Evolutionary conservation across 2,329 filamentous ascomycete species (phyloP), one percentile per base, ranked within the genome.

Genomic region (Cercospora beticola): DNA sequence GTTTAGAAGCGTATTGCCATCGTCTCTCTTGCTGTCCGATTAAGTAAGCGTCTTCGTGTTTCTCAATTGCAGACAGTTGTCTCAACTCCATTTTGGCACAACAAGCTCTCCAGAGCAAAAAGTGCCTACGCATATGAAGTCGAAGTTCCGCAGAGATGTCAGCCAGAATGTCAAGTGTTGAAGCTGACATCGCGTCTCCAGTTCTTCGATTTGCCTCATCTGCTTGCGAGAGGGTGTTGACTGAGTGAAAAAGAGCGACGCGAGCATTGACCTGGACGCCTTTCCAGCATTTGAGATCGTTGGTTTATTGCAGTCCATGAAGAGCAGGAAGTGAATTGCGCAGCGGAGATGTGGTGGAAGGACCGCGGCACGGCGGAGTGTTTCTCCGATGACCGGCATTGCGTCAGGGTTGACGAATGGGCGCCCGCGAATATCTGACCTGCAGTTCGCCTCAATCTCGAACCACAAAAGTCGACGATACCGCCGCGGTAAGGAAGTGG

Each of bases 401-500:
- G 28, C 52, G 49, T 30, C 28, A 58, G 16, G 23, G 43, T 21
- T 31, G 33, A 52, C 62, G 49, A 64, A 64, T 64, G 49, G 40
- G 31, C 18, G 18, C 18, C 3, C 18, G 49, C 31, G 8, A 16
- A 58, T 26, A 33, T 43, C 40, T 56, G 49, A 56, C 49, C 52
- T 36, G 62, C 62, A 64, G 18, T 62, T 64, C 49, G 62, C 62
- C 62, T 58, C 52, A 23, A 43, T 58, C 62, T 58, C 31, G 62
- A 58, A 64, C 30, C 49, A 58, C 30, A 64, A 64, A 64, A 36
- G n/a, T 23, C 10, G 46, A 52, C 40, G 28, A 21, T 26, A 54
- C 28, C 54, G 31, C 43, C 43, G 30, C 49, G 36, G 21, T 54
- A 21, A 59, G 28, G 10, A 28, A 16, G 28, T 26, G 23, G 52